phyloP scores from a whole-genome alignment of 2,329 filamentous ascomycete species.

The Venturia effusa region DNA sequence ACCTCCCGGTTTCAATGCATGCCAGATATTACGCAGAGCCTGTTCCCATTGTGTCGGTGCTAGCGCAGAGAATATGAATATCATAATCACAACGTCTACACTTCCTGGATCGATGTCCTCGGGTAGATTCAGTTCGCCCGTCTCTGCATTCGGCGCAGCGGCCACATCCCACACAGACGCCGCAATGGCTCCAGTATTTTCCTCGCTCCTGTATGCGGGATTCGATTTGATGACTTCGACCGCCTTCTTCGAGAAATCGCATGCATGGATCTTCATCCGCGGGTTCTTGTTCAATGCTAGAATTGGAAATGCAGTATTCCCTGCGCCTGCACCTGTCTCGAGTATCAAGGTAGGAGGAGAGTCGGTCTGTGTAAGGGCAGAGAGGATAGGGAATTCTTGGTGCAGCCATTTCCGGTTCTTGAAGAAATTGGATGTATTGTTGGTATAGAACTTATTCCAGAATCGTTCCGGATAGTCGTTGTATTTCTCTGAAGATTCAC shows the following conservation, averaged over 20 bases:
- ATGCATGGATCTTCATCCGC: conserved; percentile 75
- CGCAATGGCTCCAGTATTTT: conserved; percentile 41
- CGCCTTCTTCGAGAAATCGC: conserved; percentile 91
- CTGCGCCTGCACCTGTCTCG: conserved; percentile 89
- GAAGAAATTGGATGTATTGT: conserved; percentile 96
- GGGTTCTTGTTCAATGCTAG: conserved; percentile 75
- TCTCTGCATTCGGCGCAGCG: conserved; percentile 32
- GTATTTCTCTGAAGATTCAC: conserved; percentile 68
- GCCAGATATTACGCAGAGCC: conserved; percentile 71
- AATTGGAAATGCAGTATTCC: conserved; percentile 92
- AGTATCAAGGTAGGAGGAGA: conserved; percentile 62
- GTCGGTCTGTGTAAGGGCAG: conserved; percentile 58
- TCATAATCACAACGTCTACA: conserved; percentile 85
- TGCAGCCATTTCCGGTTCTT: conserved; percentile 96
- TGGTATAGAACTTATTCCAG: conserved; percentile 98
- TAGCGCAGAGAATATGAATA: conserved; percentile 94
- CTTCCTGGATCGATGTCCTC: conserved; percentile 65
- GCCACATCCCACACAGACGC: conserved; percentile 95
- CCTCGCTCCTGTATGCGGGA: conserved; percentile 58
- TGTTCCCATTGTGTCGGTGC: conserved; percentile 74
- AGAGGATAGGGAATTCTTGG: conserved; percentile 89
- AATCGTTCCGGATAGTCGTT: conserved; percentile 85
- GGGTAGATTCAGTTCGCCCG: conserved; percentile 46
- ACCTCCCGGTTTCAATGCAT: conserved; percentile 83
- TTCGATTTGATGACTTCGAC: conserved; percentile 83